These are phyloP conservation scores for Mycena metata DNA, from an alignment of 768 basidiomycete genomes.

Conservation along the genomic window DNA sequence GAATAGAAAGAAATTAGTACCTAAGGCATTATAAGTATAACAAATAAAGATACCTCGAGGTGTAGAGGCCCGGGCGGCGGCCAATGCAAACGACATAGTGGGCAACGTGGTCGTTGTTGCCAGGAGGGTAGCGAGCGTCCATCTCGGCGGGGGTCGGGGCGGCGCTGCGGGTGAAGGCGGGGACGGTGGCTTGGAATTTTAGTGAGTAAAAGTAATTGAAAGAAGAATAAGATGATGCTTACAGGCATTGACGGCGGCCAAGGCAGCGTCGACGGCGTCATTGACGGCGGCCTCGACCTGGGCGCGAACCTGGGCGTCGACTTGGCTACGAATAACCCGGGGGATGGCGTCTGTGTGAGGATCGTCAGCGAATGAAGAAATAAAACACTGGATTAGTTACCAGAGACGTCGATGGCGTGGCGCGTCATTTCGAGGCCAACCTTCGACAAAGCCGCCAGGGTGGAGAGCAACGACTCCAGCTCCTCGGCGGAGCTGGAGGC, in stretches of 20 bases:
- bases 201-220: too few relatives aligned
- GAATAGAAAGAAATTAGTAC: too few relatives aligned
- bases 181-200: not conserved
- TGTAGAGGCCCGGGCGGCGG: slow-evolving; percentile 4
- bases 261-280: not conserved
- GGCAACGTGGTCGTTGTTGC: not conserved
- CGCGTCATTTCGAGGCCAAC: slow-evolving; percentile 4
- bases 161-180: not conserved
- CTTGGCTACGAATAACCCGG: not conserved
- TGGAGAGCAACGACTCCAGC: slow-evolving; percentile 11
- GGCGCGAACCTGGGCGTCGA: not conserved
- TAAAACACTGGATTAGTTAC: not conserved
- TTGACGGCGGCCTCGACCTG: not conserved
- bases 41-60: not conserved
- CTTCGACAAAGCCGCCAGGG: not conserved
- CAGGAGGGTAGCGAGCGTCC: not conserved
- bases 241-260: too few relatives aligned
- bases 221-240: too few relatives aligned
- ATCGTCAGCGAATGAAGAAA: not conserved
- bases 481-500: slow-evolving; percentile 6
- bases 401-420: not conserved
- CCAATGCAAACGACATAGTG: slow-evolving; percentile 18
- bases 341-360: not conserved
- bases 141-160: not conserved
- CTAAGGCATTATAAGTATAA: too few relatives aligned